Evolutionary conservation across 2,329 filamentous ascomycete genomes (phyloP).

Genomic region (Colletotrichum falcatum): DNA sequence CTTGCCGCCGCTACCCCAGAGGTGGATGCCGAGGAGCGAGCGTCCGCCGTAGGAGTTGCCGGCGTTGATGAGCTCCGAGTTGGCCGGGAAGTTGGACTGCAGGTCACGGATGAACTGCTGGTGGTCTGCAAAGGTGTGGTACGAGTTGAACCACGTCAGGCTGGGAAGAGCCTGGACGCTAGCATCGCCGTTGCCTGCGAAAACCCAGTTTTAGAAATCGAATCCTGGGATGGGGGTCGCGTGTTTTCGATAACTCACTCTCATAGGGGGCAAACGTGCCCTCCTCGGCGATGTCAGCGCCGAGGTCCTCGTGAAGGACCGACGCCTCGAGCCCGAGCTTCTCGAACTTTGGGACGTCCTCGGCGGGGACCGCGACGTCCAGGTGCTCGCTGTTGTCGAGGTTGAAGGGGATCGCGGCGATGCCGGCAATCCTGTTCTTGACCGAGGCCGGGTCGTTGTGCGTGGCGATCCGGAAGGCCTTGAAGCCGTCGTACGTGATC

Average conservation of each 20-base stretch:
- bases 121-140: constrained; percentile 65
- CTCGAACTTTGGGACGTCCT: constrained; percentile 44
- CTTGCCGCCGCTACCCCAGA: constrained; percentile 61
- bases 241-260: constrained; percentile 5
- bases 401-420: constrained; percentile 41
- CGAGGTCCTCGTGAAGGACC: constrained; percentile 44
- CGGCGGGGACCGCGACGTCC: constrained; percentile 45
- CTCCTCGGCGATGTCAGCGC: constrained; percentile 43
- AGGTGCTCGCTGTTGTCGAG: constrained; percentile 41
- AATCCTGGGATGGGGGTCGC: no score
- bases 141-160: constrained; percentile 63
- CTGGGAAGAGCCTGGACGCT: constrained; percentile 42
- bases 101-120: constrained; percentile 60
- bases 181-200: constrained; percentile 12
- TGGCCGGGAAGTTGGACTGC: constrained; percentile 54
- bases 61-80: constrained; percentile 61
- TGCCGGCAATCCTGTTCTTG: constrained; percentile 48
- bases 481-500: constrained; percentile 50
- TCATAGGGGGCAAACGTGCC: constrained; percentile 36
- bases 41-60: constrained; percentile 62
- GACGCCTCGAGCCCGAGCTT: constrained; percentile 43
- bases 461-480: constrained; percentile 59
- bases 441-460: constrained; percentile 54
- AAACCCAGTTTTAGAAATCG: background rate
- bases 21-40: constrained; percentile 71